These are phyloP conservation scores for Acanthamoeba lugdunensis DNA, from an alignment of 208 protist species.

Conservation along the genomic window DNA sequence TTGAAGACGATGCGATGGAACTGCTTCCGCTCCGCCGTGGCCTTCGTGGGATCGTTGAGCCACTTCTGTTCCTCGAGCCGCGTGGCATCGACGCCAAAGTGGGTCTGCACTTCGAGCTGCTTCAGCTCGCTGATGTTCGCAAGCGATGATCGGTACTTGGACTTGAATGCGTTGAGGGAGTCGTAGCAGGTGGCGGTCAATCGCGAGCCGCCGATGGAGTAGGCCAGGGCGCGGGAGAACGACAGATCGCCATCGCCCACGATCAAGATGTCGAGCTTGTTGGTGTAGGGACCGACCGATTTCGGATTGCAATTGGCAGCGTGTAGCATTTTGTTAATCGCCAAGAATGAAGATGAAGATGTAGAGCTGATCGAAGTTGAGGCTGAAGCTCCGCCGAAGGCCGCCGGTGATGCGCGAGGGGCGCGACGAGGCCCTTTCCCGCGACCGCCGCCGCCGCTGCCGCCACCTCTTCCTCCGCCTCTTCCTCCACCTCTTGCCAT, in stretches of 20 bases:
- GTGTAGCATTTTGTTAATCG: neutral
- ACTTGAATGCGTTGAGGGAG: neutral
- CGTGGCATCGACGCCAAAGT: conserved; percentile 34
- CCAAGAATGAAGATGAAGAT: neutral
- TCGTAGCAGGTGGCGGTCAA: conserved; percentile 22
- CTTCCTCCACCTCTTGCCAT: no score
- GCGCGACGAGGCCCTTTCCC: neutral
- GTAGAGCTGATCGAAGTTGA: neutral
- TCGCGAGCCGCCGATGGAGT: conserved; percentile 2
- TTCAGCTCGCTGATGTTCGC: neutral
- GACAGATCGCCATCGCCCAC: neutral
- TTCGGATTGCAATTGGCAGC: neutral
- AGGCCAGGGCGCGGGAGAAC: conserved; percentile 8
- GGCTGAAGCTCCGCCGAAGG: neutral
- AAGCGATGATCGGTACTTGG: neutral
- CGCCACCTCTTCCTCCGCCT: no score
- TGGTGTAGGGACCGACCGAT: neutral
- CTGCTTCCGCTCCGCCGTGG: neutral
- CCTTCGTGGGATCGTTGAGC: neutral
- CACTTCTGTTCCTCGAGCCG: neutral
- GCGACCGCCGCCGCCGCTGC: neutral
- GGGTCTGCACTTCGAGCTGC: neutral
- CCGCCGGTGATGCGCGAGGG: neutral
- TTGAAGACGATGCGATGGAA: conserved; percentile 59
- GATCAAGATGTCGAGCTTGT: neutral